Evolutionary conservation across 1,284 basidiomycete genomes (phyloP), one percentile per base, ranked within the genome.

Genomic region (Golubevia pallescens): DNA sequence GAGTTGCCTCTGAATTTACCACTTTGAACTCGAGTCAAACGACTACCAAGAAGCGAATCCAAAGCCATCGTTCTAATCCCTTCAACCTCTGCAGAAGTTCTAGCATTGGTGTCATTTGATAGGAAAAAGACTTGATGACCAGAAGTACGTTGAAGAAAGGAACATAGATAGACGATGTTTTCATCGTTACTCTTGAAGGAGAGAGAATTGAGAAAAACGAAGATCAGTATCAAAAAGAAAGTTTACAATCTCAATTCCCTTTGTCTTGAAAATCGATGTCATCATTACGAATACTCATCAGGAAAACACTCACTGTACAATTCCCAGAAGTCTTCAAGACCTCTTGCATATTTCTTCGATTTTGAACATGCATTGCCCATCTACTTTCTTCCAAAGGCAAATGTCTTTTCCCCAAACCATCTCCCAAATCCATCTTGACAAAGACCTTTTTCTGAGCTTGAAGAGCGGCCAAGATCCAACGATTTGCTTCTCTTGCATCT

Each of bases 371-470:
- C 16, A 48, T 13, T 13, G 42, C 42, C 42, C 42, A 48, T 48
- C 42, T 48, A 48, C 42, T 16, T 16, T 48, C 42, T 13, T 48
- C 42, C 42, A 48, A 16, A 13, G 8, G 8, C 42, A 48, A 13
- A 13, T 48, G 10, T 48, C 42, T 48, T 13, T 13, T 48, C 42
- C 42, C 42, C 8, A 13, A 13, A 10, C 42, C 42, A 48, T 48
- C 42, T 48, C 42, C 42, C 42, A 16, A 16, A 48, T 48, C 42
- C 42, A 48, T 16, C 42, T 67, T 60, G 4, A 68, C 19, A 7
- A 74, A 62, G 28, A 66, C 67, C 0, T 69, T 63, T 38, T 75
- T 75, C 62, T 75, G 73, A 28, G 70, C 68, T 48, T 75, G 67
- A 0, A 75, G 38, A 8, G 73, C 73, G 5, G 73, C 60, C 0